These are phyloP conservation scores for Penicillium coffeae DNA, from an alignment of 495 filamentous ascomycete species.

Conservation along the genomic window DNA sequence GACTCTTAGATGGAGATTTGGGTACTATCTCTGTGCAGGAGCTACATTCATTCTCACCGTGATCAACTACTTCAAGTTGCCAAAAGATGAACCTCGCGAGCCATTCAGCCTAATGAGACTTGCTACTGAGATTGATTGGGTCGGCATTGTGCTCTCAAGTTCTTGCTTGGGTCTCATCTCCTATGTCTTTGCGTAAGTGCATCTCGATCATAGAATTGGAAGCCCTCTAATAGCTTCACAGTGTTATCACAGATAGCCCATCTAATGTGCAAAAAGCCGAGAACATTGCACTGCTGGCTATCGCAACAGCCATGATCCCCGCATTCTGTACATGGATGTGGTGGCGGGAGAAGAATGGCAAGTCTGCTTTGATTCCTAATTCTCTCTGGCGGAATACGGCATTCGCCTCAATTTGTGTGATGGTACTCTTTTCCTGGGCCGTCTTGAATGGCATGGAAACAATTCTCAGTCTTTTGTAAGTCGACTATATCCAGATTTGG, in stretches of 20 bases:
- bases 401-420: conserved; percentile 49
- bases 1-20: conserved; percentile 47
- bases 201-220: background rate
- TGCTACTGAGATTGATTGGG: conserved; percentile 42
- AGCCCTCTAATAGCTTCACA: conserved; percentile 13
- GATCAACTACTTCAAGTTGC: conserved; percentile 32
- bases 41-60: conserved; percentile 33
- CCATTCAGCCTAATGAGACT: conserved; percentile 11
- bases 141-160: conserved; percentile 41
- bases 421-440: conserved; percentile 47
- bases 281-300: conserved; percentile 38
- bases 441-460: conserved; percentile 49
- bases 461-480: conserved; percentile 48
- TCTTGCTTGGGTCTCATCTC: conserved; percentile 41
- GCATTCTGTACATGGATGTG: conserved; percentile 47
- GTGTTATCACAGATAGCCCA: conserved; percentile 34
- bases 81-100: conserved; percentile 15
- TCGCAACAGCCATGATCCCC: conserved; percentile 36
- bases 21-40: conserved; percentile 45
- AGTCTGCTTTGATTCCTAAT: conserved; percentile 53
- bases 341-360: conserved; percentile 32
- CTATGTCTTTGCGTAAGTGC: conserved; percentile 43
- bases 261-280: conserved; percentile 29
- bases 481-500: background rate
- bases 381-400: conserved; percentile 47